These are phyloP conservation scores for Eutrema heterophyllum DNA, from an alignment of 345 rosid species.

Conservation along the genomic window DNA sequence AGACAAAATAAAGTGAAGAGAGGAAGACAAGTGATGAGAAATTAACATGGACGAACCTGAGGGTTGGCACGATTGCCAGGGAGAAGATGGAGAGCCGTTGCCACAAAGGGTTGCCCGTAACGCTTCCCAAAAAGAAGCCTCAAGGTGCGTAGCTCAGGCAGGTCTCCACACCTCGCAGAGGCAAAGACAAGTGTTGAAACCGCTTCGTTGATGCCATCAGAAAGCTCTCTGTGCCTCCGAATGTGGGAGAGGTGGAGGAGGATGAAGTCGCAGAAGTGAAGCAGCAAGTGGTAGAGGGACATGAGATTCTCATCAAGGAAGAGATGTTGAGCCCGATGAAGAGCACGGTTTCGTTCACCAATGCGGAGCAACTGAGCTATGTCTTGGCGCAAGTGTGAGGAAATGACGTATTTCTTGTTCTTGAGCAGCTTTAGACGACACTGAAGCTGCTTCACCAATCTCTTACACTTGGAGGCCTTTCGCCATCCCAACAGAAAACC, in stretches of 20 bases:
- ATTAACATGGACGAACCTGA: constrained; percentile 41
- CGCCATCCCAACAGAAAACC: constrained; percentile 70
- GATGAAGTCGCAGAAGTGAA: constrained; percentile 59
- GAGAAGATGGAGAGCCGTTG: constrained; percentile 44
- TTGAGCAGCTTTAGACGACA: constrained; percentile 52
- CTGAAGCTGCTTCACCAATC: constrained; percentile 47
- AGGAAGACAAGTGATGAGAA: neutral
- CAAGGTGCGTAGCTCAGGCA: constrained; percentile 68
- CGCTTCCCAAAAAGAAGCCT: constrained; percentile 66
- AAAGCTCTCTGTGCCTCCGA: constrained; percentile 61
- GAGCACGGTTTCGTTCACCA: constrained; percentile 50
- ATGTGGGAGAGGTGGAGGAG: constrained; percentile 49
- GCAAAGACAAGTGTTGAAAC: constrained; percentile 74
- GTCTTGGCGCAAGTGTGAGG: constrained; percentile 54
- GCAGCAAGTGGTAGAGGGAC: constrained; percentile 51
- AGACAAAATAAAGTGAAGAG: neutral
- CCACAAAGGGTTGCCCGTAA: constrained; percentile 51
- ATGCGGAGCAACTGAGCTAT: constrained; percentile 56
- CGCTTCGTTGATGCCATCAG: constrained; percentile 76
- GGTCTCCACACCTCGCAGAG: constrained; percentile 80
- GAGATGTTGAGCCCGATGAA: constrained; percentile 55
- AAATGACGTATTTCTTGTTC: constrained; percentile 57
- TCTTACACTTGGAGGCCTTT: constrained; percentile 73
- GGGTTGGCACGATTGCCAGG: constrained; percentile 62
- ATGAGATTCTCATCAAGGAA: constrained; percentile 44